These are phyloP conservation scores for Scolecobasidium constrictum DNA, from an alignment of 2,329 filamentous ascomycete genomes.

Conservation along the genomic window DNA sequence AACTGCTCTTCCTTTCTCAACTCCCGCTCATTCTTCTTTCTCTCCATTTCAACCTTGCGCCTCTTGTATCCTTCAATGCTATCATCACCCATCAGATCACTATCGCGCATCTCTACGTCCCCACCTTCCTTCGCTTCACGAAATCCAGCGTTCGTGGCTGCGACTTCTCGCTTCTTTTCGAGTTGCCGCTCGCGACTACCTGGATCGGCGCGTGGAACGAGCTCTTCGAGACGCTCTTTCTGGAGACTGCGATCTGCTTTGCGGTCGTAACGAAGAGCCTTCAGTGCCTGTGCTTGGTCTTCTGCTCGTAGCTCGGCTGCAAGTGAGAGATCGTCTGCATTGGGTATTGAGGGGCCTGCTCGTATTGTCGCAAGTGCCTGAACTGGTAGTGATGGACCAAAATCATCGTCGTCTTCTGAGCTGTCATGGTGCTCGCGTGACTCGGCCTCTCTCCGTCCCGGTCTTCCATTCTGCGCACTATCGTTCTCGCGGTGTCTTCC, in stretches of 20 bases:
- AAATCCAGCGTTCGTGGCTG: constrained; percentile 65
- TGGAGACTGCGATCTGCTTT: constrained; percentile 54
- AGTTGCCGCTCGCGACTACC: constrained; percentile 74
- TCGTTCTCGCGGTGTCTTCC: constrained; percentile 13
- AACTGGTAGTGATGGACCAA: constrained; percentile 40
- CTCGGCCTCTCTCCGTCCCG: neutral
- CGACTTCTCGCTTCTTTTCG: constrained; percentile 70
- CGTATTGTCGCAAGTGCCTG: constrained; percentile 12
- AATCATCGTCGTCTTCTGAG: constrained; percentile 39
- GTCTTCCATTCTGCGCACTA: constrained; percentile 9
- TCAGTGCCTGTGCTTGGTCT: constrained; percentile 30
- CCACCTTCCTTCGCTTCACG: constrained; percentile 53
- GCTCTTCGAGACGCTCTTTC: constrained; percentile 65
- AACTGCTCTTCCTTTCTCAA: constrained; percentile 70
- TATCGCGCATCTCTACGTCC: constrained; percentile 55
- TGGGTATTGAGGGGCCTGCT: constrained; percentile 55
- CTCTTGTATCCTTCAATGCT: constrained; percentile 56
- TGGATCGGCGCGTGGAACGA: constrained; percentile 71
- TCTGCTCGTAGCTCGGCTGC: constrained; percentile 39
- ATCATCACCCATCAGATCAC: constrained; percentile 66
- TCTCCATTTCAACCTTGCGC: constrained; percentile 52
- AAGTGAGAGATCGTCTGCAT: constrained; percentile 57
- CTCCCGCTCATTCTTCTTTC: constrained; percentile 76
- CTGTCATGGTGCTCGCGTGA: neutral
- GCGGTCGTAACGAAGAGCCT: constrained; percentile 50